Evolutionary conservation across 371 early-diverging fungal genomes (phyloP), one percentile per base, ranked within the genome.

Genomic region (Mucor mucedo): DNA sequence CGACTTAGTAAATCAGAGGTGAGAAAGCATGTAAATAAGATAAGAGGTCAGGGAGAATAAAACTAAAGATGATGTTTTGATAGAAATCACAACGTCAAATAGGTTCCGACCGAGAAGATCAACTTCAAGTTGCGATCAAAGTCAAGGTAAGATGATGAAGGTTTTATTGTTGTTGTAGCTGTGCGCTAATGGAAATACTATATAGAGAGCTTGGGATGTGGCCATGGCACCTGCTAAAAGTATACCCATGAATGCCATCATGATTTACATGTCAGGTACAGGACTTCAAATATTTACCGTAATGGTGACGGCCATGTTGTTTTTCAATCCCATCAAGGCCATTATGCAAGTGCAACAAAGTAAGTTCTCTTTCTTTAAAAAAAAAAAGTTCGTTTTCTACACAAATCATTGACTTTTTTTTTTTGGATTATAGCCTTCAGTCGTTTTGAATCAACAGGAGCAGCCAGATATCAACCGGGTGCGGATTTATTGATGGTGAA

Each of bases 251-350:
- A 96, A 96, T 63, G 94, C 87, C 28, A 89, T 99, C 76, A 99
- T 99, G 99, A 85, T 97, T 47, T 98, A 93, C 83, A 99, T 99
- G 99, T 90, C 92, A 16, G 99, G 99, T 50, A 95, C 91, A 68
- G 75, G 90, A 61, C 92, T 99, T 41, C 96, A 97, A 65, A 97
- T 98, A 55, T 99, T 96, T 65, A 90, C 91, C 44, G 94, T 99
- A 39, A 88, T 98, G 80, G 91, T 98, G 41, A 95, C 95, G 1
- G 95, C 86, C 32, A 99, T 98, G 98, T 85, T 98, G 39, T 88
- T 99, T 65, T 90, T 89, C 71, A 89, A 94, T 32, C 94, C 96
- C 29, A 70, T 92, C 42, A 90, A 89, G 63, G 90, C 93, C 2
- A 84, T 97, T 41, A 77, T 92, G 82, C 77, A 79, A 41, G 78